Evolutionary conservation across 306 rosid species (phyloP).

Genomic region (Cotoneaster glaucophyllus): DNA sequence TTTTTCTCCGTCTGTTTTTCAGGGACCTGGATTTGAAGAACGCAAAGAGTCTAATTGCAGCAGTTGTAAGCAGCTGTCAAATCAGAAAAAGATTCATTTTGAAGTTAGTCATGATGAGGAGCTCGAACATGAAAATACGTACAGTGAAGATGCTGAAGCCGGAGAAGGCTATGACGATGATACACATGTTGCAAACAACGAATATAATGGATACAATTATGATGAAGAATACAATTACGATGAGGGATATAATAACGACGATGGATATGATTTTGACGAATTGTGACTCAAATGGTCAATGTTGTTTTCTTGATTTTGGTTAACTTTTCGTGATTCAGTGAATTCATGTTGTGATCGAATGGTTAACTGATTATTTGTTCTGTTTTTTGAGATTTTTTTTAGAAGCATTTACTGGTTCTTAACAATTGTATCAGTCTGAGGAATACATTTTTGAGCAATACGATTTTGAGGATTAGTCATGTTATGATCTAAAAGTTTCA

Average conservation of each 20-base stretch:
- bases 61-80: background rate
- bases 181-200: background rate
- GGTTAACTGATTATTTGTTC: too few relatives aligned
- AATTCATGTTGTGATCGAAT: background rate
- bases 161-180: background rate
- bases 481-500: background rate
- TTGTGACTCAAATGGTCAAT: background rate
- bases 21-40: background rate
- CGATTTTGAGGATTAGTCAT: background rate
- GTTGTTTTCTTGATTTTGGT: background rate
- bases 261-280: background rate
- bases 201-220: background rate
- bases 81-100: background rate
- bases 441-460: too few relatives aligned
- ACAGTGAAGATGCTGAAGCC: conserved; percentile 4
- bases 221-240: background rate
- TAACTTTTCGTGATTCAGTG: background rate
- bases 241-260: background rate
- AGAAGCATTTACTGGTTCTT: too few relatives aligned
- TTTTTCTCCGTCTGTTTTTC: background rate
- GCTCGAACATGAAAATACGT: background rate
- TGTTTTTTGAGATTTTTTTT: too few relatives aligned
- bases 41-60: background rate
- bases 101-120: conserved; percentile 1
- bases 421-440: too few relatives aligned